phyloP scores from a whole-genome alignment of 305 asterid genomes.

The Plantago lanceolata region DNA sequence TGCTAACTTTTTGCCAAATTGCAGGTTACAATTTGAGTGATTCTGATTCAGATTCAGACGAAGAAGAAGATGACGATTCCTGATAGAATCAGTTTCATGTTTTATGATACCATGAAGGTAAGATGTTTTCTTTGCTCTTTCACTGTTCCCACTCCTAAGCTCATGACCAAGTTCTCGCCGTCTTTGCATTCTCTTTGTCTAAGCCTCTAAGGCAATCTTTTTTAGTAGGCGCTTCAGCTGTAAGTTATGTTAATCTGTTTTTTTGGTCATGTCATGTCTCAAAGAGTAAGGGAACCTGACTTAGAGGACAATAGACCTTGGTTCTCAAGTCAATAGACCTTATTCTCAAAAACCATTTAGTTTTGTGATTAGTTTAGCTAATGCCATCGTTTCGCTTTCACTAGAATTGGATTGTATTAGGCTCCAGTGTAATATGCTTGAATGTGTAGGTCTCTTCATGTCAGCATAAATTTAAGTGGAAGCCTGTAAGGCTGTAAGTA shows the following conservation, averaged over 20 bases:
- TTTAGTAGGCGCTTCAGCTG: too few relatives aligned
- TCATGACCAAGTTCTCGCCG: neutral
- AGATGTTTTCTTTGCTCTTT: neutral
- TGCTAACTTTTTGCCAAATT: neutral
- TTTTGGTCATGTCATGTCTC: too few relatives aligned
- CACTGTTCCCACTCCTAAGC: neutral
- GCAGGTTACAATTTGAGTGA: slow-evolving; percentile 79
- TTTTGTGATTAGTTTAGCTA: too few relatives aligned
- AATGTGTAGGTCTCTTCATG: neutral
- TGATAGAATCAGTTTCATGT: neutral
- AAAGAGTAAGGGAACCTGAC: too few relatives aligned
- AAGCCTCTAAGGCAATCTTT: too few relatives aligned
- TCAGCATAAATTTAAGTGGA: neutral
- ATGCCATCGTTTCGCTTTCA: neutral
- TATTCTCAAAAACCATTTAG: too few relatives aligned
- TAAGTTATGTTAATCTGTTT: too few relatives aligned
- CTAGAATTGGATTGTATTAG: neutral
- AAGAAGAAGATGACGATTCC: slow-evolving; percentile 22
- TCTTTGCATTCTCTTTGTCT: neutral
- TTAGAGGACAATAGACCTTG: too few relatives aligned
- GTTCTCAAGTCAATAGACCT: too few relatives aligned
- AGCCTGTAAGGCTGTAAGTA: neutral
- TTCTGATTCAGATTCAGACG: slow-evolving; percentile 80
- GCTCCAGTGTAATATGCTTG: neutral
- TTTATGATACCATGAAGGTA: neutral